phyloP scores from a whole-genome alignment of 257 asterid genomes.

The Jacaranda mimosifolia region DNA sequence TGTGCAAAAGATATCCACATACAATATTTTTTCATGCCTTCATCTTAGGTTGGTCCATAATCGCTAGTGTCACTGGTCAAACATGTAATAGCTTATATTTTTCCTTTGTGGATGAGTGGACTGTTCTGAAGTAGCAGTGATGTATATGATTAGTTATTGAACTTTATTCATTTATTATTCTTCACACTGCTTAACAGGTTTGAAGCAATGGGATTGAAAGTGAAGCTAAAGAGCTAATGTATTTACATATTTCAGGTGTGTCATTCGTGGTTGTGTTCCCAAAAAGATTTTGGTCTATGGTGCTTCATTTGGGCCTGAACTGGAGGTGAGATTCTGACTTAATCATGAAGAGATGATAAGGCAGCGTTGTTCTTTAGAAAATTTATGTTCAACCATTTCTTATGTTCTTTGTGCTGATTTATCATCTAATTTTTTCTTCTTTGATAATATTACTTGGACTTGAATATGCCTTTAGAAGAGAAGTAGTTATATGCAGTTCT shows the following conservation, averaged over 20 bases:
- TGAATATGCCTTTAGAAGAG: background rate
- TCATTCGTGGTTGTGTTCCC: slow-evolving; percentile 99
- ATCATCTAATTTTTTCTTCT: slow-evolving; percentile 14
- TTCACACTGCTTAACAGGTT: background rate
- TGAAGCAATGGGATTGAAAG: slow-evolving; percentile 3
- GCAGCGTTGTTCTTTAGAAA: background rate
- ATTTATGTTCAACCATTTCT: no score
- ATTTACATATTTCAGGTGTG: slow-evolving; percentile 71
- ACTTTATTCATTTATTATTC: no score
- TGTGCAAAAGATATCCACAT: no score
- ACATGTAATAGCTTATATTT: slow-evolving; percentile 8
- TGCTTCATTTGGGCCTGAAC: slow-evolving; percentile 92
- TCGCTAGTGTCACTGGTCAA: background rate
- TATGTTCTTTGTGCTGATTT: slow-evolving; percentile 11
- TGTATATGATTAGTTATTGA: no score
- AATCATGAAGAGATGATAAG: slow-evolving; percentile 10
- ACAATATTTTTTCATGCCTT: no score
- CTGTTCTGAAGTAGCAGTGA: background rate
- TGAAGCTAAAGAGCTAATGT: slow-evolving; percentile 30
- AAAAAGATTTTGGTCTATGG: slow-evolving; percentile 99
- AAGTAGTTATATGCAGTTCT: slow-evolving; percentile 3
- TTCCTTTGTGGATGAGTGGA: background rate
- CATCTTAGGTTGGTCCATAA: no score
- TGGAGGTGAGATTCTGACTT: slow-evolving; percentile 71
- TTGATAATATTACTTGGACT: background rate